phyloP scores from a whole-genome alignment of 768 basidiomycete genomes.

The Suillus weaverae region DNA sequence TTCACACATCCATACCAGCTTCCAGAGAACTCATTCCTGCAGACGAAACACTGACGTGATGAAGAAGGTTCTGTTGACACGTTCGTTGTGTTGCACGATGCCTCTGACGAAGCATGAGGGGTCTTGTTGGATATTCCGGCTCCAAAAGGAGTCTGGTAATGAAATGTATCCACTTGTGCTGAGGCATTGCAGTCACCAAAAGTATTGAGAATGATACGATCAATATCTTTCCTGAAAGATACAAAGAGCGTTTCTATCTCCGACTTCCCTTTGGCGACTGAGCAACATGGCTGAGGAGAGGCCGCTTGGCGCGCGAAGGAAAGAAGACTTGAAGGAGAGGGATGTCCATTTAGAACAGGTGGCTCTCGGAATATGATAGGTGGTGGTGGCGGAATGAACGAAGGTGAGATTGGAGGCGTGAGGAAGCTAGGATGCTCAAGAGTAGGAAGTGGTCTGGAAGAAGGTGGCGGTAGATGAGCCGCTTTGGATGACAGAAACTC shows the following conservation, averaged over 20 bases:
- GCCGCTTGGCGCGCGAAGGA: conserved; percentile 18
- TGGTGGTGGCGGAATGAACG: conserved; percentile 19
- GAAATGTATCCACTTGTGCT: neutral
- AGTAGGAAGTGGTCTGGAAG: conserved; percentile 6
- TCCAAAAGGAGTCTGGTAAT: neutral
- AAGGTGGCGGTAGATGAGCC: neutral
- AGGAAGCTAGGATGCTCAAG: neutral
- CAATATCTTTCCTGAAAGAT: conserved; percentile 56
- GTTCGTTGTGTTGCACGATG: neutral
- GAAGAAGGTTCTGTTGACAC: neutral
- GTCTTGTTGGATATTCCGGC: neutral
- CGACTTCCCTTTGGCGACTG: conserved; percentile 44
- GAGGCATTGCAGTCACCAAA: conserved; percentile 29
- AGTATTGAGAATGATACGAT: conserved; percentile 40
- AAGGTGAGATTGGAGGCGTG: neutral
- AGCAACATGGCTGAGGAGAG: conserved; percentile 38
- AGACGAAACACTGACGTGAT: conserved; percentile 31
- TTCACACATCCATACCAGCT: conserved; percentile 33
- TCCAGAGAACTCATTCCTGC: conserved; percentile 25
- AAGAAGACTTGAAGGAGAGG: conserved; percentile 12
- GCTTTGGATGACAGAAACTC: neutral
- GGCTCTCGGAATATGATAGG: conserved; percentile 35
- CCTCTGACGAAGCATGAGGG: neutral
- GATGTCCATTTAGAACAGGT: conserved; percentile 7
- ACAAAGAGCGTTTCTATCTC: conserved; percentile 49